phyloP scores from a whole-genome alignment of 345 rosid genomes.

The Toxicodendron radicans region DNA sequence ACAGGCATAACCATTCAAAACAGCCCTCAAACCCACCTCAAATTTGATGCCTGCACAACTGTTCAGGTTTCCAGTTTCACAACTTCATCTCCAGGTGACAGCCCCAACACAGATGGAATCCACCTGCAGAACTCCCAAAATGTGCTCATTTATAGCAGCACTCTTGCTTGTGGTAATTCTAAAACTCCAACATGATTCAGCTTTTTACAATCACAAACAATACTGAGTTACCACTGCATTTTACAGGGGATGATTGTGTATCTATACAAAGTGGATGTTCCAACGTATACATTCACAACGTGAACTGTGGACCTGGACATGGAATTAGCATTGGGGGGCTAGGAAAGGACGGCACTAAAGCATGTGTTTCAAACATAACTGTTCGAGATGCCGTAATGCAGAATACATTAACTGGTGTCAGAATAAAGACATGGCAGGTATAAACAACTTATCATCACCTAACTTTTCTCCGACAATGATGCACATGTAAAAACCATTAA shows the following conservation, averaged over 20 bases:
- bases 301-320: slow-evolving; percentile 92
- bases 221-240: slow-evolving; percentile 12
- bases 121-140: slow-evolving; percentile 80
- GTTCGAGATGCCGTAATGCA: slow-evolving; percentile 65
- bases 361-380: slow-evolving; percentile 82
- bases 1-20: slow-evolving; percentile 81
- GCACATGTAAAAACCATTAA: background rate
- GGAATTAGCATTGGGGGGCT: slow-evolving; percentile 94
- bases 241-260: slow-evolving; percentile 85
- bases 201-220: background rate
- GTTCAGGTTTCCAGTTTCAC: slow-evolving; percentile 66
- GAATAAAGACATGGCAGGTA: slow-evolving; percentile 99
- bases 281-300: slow-evolving; percentile 58
- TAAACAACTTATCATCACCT: background rate
- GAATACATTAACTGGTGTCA: slow-evolving; percentile 63
- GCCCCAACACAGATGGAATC: slow-evolving; percentile 88
- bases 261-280: slow-evolving; percentile 92
- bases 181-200: background rate
- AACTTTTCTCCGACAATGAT: slow-evolving; percentile 6
- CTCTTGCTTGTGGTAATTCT: slow-evolving; percentile 72
- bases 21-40: slow-evolving; percentile 90
- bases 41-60: slow-evolving; percentile 62
- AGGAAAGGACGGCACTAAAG: slow-evolving; percentile 66
- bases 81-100: slow-evolving; percentile 64
- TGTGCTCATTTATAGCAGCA: slow-evolving; percentile 52